Base-by-base conservation (phyloP, 306 rosid genomes). In the Cotoneaster glaucophyllus region DNA sequence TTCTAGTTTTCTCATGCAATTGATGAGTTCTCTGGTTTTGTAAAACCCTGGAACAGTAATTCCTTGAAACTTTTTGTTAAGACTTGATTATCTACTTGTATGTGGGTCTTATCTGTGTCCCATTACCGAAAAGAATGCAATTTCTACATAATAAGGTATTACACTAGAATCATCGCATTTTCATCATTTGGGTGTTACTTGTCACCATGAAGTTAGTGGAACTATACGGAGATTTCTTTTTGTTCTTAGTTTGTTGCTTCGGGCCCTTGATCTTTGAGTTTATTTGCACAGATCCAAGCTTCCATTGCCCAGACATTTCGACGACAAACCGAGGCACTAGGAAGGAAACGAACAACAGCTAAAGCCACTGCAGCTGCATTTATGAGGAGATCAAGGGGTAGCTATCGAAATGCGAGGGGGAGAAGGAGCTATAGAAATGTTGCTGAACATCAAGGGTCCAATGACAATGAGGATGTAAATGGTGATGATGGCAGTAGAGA, bases 281-380 rank as follows among this genome's bases (percentile, higher is more conserved):
- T 71, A 72, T 78, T 18, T 75, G 65, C 64, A 43, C 89, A 90
- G 97, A 87, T 90, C 70, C 96, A 90, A 85, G 88, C 88, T 78
- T 85, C 90, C 64, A 86, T 90, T 71, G 91, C 93, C 67, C 88
- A 87, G 83, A 90, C 91, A 69, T 73, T 82, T 74, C 81, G 58
- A 71, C 79, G 90, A 22, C 93, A 90, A 83, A 67, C 89, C 1
- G 93, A 90, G 87, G 95, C 91, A 26, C 71, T 82, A 78, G 78
- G 93, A 57, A 89, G 83, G 81, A 93, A 89, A 79, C 88, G 85
- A 22, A 67, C 86, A 28, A 86, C 68, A 54, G 86, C 92, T 28
- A 87, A 81, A 76, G 84, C 86, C 71, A 84, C 81, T 50, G 86
- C 86, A 68, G 82, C 73, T 64, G 82, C 88, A 70, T 79, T 83